Evolutionary conservation across 2,329 filamentous ascomycete genomes (phyloP), one percentile per base, ranked within the genome.

Genomic region (Claviceps humidiphila): DNA sequence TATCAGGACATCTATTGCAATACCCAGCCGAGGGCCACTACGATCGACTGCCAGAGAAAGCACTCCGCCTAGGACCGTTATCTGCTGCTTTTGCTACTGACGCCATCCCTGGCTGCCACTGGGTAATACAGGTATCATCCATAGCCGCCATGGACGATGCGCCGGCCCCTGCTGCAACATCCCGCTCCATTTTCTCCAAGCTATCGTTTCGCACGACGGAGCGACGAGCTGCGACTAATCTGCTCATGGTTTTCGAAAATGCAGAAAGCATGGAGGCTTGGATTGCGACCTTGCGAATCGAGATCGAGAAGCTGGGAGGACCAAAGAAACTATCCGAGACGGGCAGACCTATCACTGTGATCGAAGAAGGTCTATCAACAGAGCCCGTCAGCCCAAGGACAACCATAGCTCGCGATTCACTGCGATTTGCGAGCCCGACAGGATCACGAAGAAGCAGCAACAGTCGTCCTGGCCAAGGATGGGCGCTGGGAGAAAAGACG

Each of bases 81-180:
- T 90, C 87, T 3, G 86, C 85, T 11, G 87, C 85, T 5, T 91
- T 89, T 64, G 87, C 84, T 1, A 89, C 82, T 58, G 87, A 93
- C 63, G 73, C 85, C 14, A 88, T 91, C 52, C 85, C 86, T 3
- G 87, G 87, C 5, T 81, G 80, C 55, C 86, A 89, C 60, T 90
- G 85, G 80, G 87, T 91, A 5, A 66, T 91, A 14, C 86, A 89
- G 58, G 79, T 91, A 22, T 84, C 81, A 2, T 84, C 87, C 39
- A 71, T 74, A 8, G 80, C 81, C 53, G 81, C 82, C 49, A 67
- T 76, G 2, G 77, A 85, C 38, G 78, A 78, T 1, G 62, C 74
- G 16, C 60, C 71, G 14, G 60, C 71, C 3, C 60, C 71, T 14
- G 60, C 71, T 2, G 59, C 71, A 2, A 76, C 80, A 40, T 71